Base-by-base conservation (phyloP, 129 eudicot genomes). In the Pulicaria dysenterica region DNA sequence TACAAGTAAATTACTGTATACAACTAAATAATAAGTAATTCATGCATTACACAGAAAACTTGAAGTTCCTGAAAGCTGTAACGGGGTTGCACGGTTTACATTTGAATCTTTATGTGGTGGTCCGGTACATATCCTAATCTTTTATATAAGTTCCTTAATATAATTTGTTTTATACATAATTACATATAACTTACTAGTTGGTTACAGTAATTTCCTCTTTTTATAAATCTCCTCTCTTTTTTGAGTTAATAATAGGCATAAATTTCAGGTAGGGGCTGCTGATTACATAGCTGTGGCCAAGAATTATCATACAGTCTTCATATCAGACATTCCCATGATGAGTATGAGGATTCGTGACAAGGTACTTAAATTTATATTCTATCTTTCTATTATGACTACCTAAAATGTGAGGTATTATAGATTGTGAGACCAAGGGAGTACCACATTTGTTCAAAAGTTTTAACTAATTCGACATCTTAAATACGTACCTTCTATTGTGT, bases 341-440 rank as follows among this genome's bases (percentile, higher is more conserved):
- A 94, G 99, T 68, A 94, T 94, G 99, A 89, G 82, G 56, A 94
- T 94, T 58, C 94, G 99, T 45, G 99, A 94, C 82, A 94, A 94
- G 99, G 99, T 90, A 79, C 67, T 42, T 38, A 77, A 46, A 47
- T 59, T 14, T 19, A 15, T 61, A 14, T 19, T 8, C 5, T 24
- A 24, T 24, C 31, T 24, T 24, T 24, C 31, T 24, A 24, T 24
- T 24, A 24, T 24, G 31, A 24, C 31, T 24, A 24, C 31, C 31
- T 24, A 24, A 24, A 24, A 24, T 24, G 31, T 2, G 1, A 24
- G 2, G 31, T 24, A 2, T 24, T 24, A 24, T 2, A 24, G 2
- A 24, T 24, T 24, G 31, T 24, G 31, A n/a, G n/a, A n/a, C n/a
- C n/a, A n/a, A n/a, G 31, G 31, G 31, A 24, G 31, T 24, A 58